A percentile compares a stretch with the other conserved stretches of the same genome.
Evolutionary conservation across 805 yeast genomes (phyloP).

Genomic region (Kregervanrija fluxuum): DNA sequence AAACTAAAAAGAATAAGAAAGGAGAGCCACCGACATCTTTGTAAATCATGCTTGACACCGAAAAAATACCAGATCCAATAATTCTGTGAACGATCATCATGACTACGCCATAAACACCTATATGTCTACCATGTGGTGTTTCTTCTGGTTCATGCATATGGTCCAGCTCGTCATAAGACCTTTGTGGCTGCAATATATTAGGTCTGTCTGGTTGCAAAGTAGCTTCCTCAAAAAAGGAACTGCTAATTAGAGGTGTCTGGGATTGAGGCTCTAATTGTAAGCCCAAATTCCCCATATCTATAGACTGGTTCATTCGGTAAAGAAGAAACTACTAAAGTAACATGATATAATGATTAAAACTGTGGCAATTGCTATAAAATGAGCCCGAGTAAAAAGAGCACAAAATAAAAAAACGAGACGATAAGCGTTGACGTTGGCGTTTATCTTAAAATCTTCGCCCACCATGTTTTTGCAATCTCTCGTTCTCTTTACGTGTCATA

Average conservation of each 20-base stretch:
- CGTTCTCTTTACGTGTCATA: too few relatives aligned
- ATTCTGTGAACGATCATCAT: constrained; percentile 61
- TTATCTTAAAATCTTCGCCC: too few relatives aligned
- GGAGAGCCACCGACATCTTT: constrained; percentile 65
- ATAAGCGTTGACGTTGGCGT: too few relatives aligned
- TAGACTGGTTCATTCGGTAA: too few relatives aligned
- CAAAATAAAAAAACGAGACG: too few relatives aligned
- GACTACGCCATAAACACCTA: constrained; percentile 62
- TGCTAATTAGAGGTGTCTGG: too few relatives aligned
- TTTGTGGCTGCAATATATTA: not conserved
- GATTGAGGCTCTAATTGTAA: too few relatives aligned
- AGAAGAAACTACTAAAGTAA: not conserved
- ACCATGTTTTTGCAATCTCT: too few relatives aligned
- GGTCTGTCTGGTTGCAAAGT: too few relatives aligned
- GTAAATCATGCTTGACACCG: constrained; percentile 61
- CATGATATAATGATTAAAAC: not conserved
- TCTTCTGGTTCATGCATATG: constrained; percentile 33
- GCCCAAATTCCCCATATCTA: too few relatives aligned
- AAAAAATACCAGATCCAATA: constrained; percentile 73
- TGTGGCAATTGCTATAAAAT: not conserved
- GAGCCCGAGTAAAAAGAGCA: too few relatives aligned
- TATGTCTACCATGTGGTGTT: constrained; percentile 67
- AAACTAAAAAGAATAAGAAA: constrained; percentile 48
- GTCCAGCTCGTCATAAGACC: constrained; percentile 15
- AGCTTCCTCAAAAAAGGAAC: too few relatives aligned